These are phyloP conservation scores for Salix caprea DNA, from an alignment of 345 rosid genomes.

Conservation along the genomic window DNA sequence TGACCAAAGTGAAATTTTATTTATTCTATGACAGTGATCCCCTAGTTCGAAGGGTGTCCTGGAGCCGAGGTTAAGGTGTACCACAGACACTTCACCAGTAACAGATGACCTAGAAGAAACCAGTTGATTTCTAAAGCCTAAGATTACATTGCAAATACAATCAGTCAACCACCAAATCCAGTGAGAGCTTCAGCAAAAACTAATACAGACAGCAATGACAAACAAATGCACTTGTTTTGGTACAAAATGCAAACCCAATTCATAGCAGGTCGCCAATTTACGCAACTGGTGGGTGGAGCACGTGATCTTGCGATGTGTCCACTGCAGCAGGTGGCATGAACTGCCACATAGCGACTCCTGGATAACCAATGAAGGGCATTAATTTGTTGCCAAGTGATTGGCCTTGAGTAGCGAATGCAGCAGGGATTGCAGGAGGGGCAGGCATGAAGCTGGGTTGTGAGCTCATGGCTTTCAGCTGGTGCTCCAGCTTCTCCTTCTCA, in stretches of 20 bases:
- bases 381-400: constrained; percentile 67
- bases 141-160: neutral
- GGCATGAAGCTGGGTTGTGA: constrained; percentile 68
- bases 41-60: neutral
- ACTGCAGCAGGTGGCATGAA: constrained; percentile 68
- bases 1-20: neutral
- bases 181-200: constrained; percentile 37
- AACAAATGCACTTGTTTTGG: constrained; percentile 35
- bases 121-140: neutral
- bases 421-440: constrained; percentile 40
- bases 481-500: constrained; percentile 72
- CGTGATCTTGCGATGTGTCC: constrained; percentile 89
- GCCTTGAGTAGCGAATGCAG: constrained; percentile 57
- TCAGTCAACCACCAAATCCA: constrained; percentile 40
- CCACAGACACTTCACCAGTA: neutral
- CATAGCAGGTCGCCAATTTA: constrained; percentile 14
- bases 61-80: neutral
- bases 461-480: constrained; percentile 56
- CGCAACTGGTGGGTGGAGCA: constrained; percentile 95
- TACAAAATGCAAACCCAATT: constrained; percentile 40
- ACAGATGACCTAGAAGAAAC: neutral
- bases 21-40: neutral
- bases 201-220: constrained; percentile 34
- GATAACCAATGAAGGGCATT: constrained; percentile 60
- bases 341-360: constrained; percentile 93